Percentiles rank a stretch among this genome's conserved stretches.
Evolutionary conservation across 495 filamentous ascomycete genomes (phyloP).

Genomic region (Penicillium simplicissimum): DNA sequence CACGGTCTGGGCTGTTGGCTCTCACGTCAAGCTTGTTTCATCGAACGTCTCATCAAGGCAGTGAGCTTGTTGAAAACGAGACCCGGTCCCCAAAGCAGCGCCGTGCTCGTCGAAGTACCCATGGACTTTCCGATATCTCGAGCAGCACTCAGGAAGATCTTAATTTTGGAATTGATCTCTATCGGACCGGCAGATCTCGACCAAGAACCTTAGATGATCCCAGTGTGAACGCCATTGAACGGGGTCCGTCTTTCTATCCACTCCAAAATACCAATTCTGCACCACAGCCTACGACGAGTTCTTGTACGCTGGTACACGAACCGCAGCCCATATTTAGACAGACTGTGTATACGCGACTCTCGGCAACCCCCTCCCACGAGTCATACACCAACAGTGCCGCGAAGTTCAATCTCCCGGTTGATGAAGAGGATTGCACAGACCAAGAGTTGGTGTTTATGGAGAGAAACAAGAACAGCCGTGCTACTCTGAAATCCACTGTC

Average conservation of each 20-base stretch:
- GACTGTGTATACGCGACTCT: background rate
- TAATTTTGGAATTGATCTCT: constrained; percentile 35
- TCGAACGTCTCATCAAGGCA: constrained; percentile 15
- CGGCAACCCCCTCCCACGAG: background rate
- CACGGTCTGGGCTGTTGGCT: constrained; percentile 35
- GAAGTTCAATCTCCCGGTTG: too few species aligned
- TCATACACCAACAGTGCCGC: background rate
- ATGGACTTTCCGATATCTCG: constrained; percentile 11
- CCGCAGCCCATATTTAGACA: background rate
- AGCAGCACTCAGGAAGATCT: constrained; percentile 37
- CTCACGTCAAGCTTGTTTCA: constrained; percentile 31
- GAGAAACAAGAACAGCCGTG: background rate
- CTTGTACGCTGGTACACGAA: background rate
- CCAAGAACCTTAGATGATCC: background rate
- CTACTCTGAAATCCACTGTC: background rate
- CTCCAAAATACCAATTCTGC: constrained; percentile 4
- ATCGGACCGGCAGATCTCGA: constrained; percentile 28
- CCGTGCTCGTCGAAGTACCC: background rate
- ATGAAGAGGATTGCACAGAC: background rate
- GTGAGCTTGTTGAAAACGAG: background rate
- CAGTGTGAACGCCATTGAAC: background rate
- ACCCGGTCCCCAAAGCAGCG: background rate
- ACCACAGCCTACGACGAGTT: background rate
- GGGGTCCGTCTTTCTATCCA: constrained; percentile 2
- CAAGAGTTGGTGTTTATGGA: background rate